Evolutionary conservation across 140 eudicot species (phyloP).

Genomic region (Cichorium intybus): DNA sequence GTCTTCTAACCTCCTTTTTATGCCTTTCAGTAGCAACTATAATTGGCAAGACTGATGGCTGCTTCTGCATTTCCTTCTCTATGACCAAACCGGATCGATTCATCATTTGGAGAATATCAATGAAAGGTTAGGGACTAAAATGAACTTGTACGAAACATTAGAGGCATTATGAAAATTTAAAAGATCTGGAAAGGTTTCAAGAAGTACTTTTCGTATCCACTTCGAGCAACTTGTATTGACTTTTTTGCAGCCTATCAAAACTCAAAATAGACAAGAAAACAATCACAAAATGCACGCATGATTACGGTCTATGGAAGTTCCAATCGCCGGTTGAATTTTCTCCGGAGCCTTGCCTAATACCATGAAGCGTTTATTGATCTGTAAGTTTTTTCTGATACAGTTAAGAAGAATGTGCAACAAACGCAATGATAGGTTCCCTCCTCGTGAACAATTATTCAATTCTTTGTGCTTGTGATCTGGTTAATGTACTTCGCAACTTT

Average conservation of each 20-base stretch:
- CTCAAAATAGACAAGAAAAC: conserved; percentile 19
- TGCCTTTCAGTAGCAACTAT: too few species aligned
- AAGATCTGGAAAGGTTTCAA: conserved; percentile 21
- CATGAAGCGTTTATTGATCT: not conserved
- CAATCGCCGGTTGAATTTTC: conserved; percentile 13
- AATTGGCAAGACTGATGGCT: not conserved
- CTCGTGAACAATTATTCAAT: not conserved
- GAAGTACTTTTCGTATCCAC: conserved; percentile 36
- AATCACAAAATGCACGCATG: conserved; percentile 11
- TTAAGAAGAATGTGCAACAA: not conserved
- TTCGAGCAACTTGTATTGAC: conserved; percentile 30
- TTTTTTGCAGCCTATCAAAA: conserved; percentile 27
- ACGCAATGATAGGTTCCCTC: not conserved
- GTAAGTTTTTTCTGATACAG: not conserved
- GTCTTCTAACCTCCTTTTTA: too few species aligned
- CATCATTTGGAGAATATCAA: not conserved
- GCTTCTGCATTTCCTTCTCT: not conserved
- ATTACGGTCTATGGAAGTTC: too few species aligned
- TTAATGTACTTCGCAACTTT: not conserved
- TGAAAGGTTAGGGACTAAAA: not conserved
- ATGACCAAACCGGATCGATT: not conserved
- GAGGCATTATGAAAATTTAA: conserved; percentile 1
- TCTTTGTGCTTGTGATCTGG: not conserved
- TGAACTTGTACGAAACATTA: not conserved
- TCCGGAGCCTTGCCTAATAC: not conserved